Base-by-base conservation (phyloP, 768 basidiomycete species). In the Tulasnella sp. region DNA sequence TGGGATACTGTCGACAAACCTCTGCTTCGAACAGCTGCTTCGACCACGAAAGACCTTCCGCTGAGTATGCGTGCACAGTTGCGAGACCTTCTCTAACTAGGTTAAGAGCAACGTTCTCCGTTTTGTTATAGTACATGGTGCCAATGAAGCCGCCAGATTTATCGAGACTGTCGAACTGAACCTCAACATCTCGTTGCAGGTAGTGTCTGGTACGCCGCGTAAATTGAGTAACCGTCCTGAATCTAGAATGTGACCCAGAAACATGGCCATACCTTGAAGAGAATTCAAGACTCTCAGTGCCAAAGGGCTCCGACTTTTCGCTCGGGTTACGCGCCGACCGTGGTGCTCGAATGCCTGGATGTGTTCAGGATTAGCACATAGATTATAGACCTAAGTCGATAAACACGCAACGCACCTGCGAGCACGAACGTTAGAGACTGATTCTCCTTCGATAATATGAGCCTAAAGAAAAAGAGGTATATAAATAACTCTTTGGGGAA, bases 91-190 rank as follows among this genome's bases (percentile, higher is more conserved):
- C 92, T 60, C 78, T 79, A 21, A 84, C 82, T 24, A 99, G 78
- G n/a, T 81, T 71, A 41, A 92, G 74, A 1, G 92, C 96, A 42
- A 78, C 86, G 70, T 96, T 98, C 64, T 89, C 85, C 1, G 77
- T 82, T 68, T 91, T 94, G 71, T 87, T 86, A 64, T 87, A 58
- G 70, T 85, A 93, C 56, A 98, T 75, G 1, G 85, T 72, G 12
- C 93, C 93, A 63, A 97, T 93, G 71, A 94, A 97, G 2, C 96
- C 96, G 41, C 94, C 94, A 3, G 86, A 84, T 72, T 96, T 97
- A 74, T 99, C 94, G 15, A 85, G 80, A 15, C 79, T 78, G 60
- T 94, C 90, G 48, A 97, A 83, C 65, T 90, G 87, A 60, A 98
- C 83, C 70, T 99, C 94, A 4, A 91, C 83, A 66, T 99, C 94